Percentiles rank a stretch among this genome's conserved stretches.
Evolutionary conservation across 75 land plant species (phyloP).

Genomic region (Adiantum capillusveneris): DNA sequence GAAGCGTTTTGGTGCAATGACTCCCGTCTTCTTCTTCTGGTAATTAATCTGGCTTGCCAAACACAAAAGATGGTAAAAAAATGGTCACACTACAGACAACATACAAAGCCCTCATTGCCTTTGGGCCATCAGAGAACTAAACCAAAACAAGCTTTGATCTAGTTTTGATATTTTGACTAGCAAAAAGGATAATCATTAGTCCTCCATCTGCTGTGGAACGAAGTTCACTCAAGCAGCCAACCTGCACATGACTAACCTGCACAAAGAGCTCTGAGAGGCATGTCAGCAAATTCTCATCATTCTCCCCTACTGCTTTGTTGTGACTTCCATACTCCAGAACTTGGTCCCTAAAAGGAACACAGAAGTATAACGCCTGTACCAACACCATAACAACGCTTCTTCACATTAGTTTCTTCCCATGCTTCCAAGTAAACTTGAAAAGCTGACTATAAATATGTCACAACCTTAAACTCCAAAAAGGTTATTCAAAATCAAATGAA

Average conservation of each 20-base stretch:
- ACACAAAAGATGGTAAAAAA: too few species aligned
- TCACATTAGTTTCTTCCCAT: too few species aligned
- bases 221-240: background rate
- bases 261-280: constrained; percentile 86
- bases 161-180: too few species aligned
- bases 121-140: constrained; percentile 2
- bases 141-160: background rate
- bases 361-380: constrained; percentile 91
- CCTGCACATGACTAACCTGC: constrained; percentile 40
- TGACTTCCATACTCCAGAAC: constrained; percentile 70
- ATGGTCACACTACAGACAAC: too few species aligned
- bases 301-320: constrained; percentile 55
- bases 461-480: too few species aligned
- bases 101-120: too few species aligned
- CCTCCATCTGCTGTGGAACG: too few species aligned
- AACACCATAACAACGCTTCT: constrained; percentile 5
- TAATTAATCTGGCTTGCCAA: constrained; percentile 64
- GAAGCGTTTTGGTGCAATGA: constrained; percentile 92
- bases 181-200: too few species aligned
- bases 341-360: constrained; percentile 95
- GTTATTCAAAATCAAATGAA: too few species aligned
- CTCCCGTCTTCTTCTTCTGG: constrained; percentile 99
- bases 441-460: too few species aligned
- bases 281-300: constrained; percentile 88
- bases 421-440: too few species aligned